Evolutionary conservation across 805 yeast genomes (phyloP).

Genomic region (Teunomyces pallodes): DNA sequence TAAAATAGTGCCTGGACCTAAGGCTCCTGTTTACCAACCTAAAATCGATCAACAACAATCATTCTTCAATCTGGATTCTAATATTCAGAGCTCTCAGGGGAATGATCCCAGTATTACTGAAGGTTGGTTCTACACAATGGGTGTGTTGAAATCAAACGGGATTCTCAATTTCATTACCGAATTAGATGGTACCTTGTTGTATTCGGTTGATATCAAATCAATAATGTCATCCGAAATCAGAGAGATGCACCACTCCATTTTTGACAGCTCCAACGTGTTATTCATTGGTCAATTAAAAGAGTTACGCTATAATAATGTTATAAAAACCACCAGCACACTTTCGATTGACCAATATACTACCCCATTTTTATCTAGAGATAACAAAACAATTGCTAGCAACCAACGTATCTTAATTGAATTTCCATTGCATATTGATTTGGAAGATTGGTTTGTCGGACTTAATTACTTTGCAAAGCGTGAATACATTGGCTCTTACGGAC

Average conservation of each 20-base stretch:
- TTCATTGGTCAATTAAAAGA: slow-evolving; percentile 57
- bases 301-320: slow-evolving; percentile 45
- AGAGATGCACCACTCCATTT: slow-evolving; percentile 60
- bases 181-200: slow-evolving; percentile 59
- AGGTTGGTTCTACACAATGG: slow-evolving; percentile 75
- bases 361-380: slow-evolving; percentile 33
- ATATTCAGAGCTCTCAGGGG: slow-evolving; percentile 4
- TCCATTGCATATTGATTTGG: slow-evolving; percentile 65
- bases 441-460: slow-evolving; percentile 73
- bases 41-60: slow-evolving; percentile 6
- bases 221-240: slow-evolving; percentile 61
- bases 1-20: slow-evolving; percentile 35
- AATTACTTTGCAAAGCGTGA: slow-evolving; percentile 63
- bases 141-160: slow-evolving; percentile 65
- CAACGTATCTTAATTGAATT: slow-evolving; percentile 56
- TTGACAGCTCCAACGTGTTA: slow-evolving; percentile 56
- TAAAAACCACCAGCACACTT: slow-evolving; percentile 28
- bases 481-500: slow-evolving; percentile 35
- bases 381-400: slow-evolving; percentile 29
- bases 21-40: slow-evolving; percentile 32
- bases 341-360: slow-evolving; percentile 19
- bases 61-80: neutral
- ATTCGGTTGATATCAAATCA: slow-evolving; percentile 53
- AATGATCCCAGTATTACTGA: slow-evolving; percentile 30
- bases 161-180: slow-evolving; percentile 57